Percentiles rank a stretch among this genome's conserved stretches.
These are phyloP conservation scores for Coelastrella sp. DNA, from an alignment of 139 green algal genomes.

Conservation along the genomic window DNA sequence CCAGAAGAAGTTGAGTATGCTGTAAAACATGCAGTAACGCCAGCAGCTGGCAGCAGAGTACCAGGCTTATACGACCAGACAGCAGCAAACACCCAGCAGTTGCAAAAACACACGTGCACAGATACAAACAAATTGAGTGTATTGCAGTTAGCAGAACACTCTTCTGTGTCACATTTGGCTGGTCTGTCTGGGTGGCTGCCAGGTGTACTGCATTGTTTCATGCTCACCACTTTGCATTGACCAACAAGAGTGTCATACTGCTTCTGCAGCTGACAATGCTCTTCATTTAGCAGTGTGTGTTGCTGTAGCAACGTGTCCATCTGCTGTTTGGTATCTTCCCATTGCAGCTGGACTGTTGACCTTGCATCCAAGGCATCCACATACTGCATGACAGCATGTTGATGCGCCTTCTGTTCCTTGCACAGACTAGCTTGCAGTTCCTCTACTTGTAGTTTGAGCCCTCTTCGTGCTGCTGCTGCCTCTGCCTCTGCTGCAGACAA, in stretches of 20 bases:
- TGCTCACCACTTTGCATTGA: conserved; percentile 28
- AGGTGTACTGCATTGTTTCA: too few relatives aligned
- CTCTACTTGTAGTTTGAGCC: conserved; percentile 8
- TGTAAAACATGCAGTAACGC: too few relatives aligned
- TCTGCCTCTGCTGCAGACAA: conserved; percentile 39
- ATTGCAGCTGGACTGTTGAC: conserved; percentile 45
- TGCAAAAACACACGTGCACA: too few relatives aligned
- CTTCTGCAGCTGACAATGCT: conserved; percentile 3
- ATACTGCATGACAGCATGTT: conserved; percentile 60
- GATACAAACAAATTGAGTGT: too few relatives aligned
- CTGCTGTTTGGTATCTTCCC: conserved; percentile 24
- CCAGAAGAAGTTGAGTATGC: too few relatives aligned
- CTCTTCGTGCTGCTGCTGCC: background rate
- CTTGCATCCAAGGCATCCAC: conserved; percentile 60
- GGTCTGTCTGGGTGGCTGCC: too few relatives aligned
- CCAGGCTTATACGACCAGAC: too few relatives aligned
- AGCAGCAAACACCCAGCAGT: too few relatives aligned
- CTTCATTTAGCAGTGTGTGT: background rate
- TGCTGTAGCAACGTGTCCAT: background rate
- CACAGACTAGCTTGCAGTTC: conserved; percentile 38
- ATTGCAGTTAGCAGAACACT: too few relatives aligned
- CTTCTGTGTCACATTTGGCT: too few relatives aligned
- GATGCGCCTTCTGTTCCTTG: conserved; percentile 61
- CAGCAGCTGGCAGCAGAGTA: too few relatives aligned
- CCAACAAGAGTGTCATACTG: conserved; percentile 8